Conservation (phyloP, 2,329 filamentous ascomycete genomes). For the Penicillium sp. region DNA sequence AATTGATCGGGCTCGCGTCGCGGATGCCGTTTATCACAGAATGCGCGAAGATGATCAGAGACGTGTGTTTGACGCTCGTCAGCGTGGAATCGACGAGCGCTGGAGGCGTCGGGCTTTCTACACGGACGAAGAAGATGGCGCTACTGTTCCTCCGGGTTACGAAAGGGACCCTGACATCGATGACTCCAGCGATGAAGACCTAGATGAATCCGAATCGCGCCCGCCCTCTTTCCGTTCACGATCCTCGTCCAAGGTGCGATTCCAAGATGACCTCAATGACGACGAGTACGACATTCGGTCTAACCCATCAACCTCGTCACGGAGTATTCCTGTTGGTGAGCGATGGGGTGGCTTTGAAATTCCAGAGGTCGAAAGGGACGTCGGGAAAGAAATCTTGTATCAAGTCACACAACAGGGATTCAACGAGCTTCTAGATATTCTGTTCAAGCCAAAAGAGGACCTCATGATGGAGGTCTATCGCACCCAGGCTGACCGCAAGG, state of each 20-base stretch:
- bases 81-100: slow-evolving; percentile 59
- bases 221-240: slow-evolving; percentile 58
- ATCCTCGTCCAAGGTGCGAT: slow-evolving; percentile 76
- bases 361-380: slow-evolving; percentile 74
- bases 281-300: slow-evolving; percentile 71
- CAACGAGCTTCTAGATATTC: slow-evolving; percentile 82
- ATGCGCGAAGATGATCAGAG: slow-evolving; percentile 40
- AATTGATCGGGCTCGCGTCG: slow-evolving; percentile 41
- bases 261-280: slow-evolving; percentile 64
- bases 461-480: slow-evolving; percentile 65
- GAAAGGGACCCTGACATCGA: slow-evolving; percentile 41
- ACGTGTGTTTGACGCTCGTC: slow-evolving; percentile 37
- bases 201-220: slow-evolving; percentile 39
- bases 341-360: slow-evolving; percentile 76
- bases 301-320: slow-evolving; percentile 69
- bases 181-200: slow-evolving; percentile 52
- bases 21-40: slow-evolving; percentile 38
- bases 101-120: slow-evolving; percentile 80
- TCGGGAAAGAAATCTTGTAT: slow-evolving; percentile 84
- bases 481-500: slow-evolving; percentile 61
- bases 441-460: slow-evolving; percentile 81
- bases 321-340: slow-evolving; percentile 63
- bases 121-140: slow-evolving; percentile 79
- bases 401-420: slow-evolving; percentile 89
- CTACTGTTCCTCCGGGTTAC: slow-evolving; percentile 61